Percentiles rank a stretch among this genome's conserved stretches.
phyloP scores from a whole-genome alignment of 2,329 filamentous ascomycete genomes.

The Sarocladium kiliense region DNA sequence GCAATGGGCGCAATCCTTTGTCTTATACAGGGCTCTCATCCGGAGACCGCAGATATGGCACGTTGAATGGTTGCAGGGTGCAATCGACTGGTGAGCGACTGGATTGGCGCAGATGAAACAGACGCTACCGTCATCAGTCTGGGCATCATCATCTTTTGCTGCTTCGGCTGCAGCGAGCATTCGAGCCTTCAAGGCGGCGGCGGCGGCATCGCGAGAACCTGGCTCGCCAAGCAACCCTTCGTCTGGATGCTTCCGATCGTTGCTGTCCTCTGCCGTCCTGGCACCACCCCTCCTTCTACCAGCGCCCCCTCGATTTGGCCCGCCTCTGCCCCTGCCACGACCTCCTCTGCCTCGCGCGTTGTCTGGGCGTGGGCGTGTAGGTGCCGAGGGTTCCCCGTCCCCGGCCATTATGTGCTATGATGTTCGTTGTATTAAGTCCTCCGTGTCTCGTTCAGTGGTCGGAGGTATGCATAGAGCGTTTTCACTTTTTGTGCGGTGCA shows the following conservation, averaged over 20 bases:
- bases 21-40: slow-evolving; percentile 92
- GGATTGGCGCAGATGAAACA: slow-evolving; percentile 98
- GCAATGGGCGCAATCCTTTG: slow-evolving; percentile 93
- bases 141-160: slow-evolving; percentile 27
- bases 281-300: background rate
- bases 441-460: background rate
- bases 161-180: slow-evolving; percentile 11
- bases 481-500: too few species aligned
- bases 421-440: background rate
- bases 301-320: background rate
- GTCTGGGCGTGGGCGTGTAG: background rate
- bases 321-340: slow-evolving; percentile 31
- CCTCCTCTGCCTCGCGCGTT: slow-evolving; percentile 15
- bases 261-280: background rate
- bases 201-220: slow-evolving; percentile 25
- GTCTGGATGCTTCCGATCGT: slow-evolving; percentile 7
- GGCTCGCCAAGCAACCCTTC: slow-evolving; percentile 22
- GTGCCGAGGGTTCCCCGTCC: background rate
- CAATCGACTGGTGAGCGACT: slow-evolving; percentile 80
- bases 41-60: slow-evolving; percentile 94
- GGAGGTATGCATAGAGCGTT: too few species aligned
- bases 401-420: background rate
- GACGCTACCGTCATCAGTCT: slow-evolving; percentile 67
- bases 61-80: slow-evolving; percentile 92
- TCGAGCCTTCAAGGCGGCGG: slow-evolving; percentile 28